phyloP scores from a whole-genome alignment of 306 rosid species.

The Cicer yamashitae region DNA sequence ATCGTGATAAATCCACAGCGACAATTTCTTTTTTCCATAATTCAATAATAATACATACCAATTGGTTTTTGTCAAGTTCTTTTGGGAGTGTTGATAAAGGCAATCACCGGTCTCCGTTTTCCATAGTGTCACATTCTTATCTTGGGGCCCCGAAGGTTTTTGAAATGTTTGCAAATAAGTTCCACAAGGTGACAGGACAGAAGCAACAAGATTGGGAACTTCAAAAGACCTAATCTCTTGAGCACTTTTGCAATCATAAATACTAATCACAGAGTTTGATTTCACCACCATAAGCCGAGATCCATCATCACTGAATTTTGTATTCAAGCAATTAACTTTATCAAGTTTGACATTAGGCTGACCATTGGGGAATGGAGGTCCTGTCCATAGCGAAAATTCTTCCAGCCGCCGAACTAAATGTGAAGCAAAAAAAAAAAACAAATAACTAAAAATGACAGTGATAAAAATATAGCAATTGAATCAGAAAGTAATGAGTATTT shows the following conservation, averaged over 20 bases:
- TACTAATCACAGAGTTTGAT: slow-evolving; percentile 55
- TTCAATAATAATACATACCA: slow-evolving; percentile 55
- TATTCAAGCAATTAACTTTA: slow-evolving; percentile 59
- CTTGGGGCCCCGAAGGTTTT: slow-evolving; percentile 70
- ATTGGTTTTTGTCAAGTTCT: slow-evolving; percentile 69
- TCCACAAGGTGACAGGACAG: slow-evolving; percentile 74
- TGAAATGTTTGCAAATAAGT: slow-evolving; percentile 82
- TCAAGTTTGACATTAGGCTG: slow-evolving; percentile 71
- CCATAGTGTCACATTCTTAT: slow-evolving; percentile 79
- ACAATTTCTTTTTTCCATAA: neutral
- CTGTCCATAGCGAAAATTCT: slow-evolving; percentile 79
- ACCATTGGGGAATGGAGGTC: slow-evolving; percentile 71
- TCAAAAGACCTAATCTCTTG: slow-evolving; percentile 72
- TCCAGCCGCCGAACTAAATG: slow-evolving; percentile 75
- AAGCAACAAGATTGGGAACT: slow-evolving; percentile 64
- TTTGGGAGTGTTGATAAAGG: slow-evolving; percentile 71
- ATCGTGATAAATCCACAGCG: neutral
- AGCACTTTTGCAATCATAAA: slow-evolving; percentile 62
- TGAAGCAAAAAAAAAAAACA: neutral
- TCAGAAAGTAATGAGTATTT: neutral
- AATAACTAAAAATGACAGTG: neutral
- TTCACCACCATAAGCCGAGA: slow-evolving; percentile 71
- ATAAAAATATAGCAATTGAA: neutral
- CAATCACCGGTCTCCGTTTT: slow-evolving; percentile 63
- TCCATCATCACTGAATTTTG: slow-evolving; percentile 81